Evolutionary conservation across 495 filamentous ascomycete species (phyloP).

Genomic region (Neurospora sp.): DNA sequence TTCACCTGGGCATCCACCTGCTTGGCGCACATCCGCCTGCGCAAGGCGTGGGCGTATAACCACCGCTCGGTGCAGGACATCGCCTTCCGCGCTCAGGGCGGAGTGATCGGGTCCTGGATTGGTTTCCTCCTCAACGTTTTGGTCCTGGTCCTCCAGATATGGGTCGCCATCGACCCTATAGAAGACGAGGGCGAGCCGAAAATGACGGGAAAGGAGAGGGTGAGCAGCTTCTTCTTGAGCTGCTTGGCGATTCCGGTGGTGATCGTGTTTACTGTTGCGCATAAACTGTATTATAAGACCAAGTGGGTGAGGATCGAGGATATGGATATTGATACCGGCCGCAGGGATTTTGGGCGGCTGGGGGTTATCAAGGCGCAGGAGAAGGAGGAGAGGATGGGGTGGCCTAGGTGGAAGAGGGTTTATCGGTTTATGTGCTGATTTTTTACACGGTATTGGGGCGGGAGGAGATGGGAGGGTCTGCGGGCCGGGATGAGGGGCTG

Average conservation of each 20-base stretch:
- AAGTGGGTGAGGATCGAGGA: conserved; percentile 52
- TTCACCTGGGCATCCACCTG: conserved; percentile 95
- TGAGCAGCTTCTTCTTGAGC: conserved; percentile 59
- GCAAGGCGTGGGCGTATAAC: conserved; percentile 62
- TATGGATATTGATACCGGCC: conserved; percentile 86
- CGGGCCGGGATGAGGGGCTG: too few relatives aligned
- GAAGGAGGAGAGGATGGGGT: conserved; percentile 55
- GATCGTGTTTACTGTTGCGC: conserved; percentile 60
- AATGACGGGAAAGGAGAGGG: conserved; percentile 29
- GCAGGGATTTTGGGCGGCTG: conserved; percentile 71
- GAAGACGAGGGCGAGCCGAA: too few relatives aligned
- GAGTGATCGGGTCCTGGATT: conserved; percentile 75
- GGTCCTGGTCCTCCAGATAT: conserved; percentile 81
- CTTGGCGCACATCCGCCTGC: conserved; percentile 83
- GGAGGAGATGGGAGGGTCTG: too few relatives aligned
- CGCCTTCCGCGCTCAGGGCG: conserved; percentile 72
- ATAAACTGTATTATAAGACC: conserved; percentile 69
- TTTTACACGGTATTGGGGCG: not conserved
- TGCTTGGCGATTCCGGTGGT: conserved; percentile 82
- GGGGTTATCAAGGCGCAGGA: conserved; percentile 73
- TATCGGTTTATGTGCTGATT: conserved; percentile 44
- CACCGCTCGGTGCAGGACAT: conserved; percentile 69
- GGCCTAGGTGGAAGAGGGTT: conserved; percentile 82
- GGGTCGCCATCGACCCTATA: conserved; percentile 62
- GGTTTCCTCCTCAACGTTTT: conserved; percentile 71